Evolutionary conservation across 306 rosid species (phyloP), one percentile per base, ranked within the genome.

Genomic region (Acacia acuminata): DNA sequence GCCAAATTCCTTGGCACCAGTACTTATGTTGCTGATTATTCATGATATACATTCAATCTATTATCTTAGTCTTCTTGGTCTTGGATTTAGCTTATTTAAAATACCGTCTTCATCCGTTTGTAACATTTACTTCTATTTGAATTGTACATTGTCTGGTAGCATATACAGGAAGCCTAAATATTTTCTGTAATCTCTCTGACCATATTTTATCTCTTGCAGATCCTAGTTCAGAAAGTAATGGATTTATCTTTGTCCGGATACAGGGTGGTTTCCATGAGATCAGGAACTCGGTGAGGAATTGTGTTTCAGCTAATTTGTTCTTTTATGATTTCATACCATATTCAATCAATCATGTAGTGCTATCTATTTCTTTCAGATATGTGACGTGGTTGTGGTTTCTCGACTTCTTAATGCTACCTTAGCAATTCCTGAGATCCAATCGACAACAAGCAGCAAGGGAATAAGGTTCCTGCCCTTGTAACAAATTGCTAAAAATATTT

Each of bases 371-470:
- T 83, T 91, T 60, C 94, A 96, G 99, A 92, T 96, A 81, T 82
- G 93, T 66, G 99, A 96, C 51, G 97, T 91, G 79, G 98, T 96
- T 75, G 94, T 84, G 56, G 78, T 96, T 80, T 79, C 99, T 71
- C 91, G 98, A 71, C 90, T 92, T 82, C 98, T 96, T 22, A 96
- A 96, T 85, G 97, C 97, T 82, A 96, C 94, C 71, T 87, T 96
- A 78, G 94, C 92, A 56, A 87, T 96, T 89, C 99, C 99, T 10
- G 98, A 96, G 89, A 91, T 96, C 86, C 99, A 80, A 80, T 92
- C 97, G 60, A 91, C 99, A 79, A 96, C 99, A 75, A 96, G 99
- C 88, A 96, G 90, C 91, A 96, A 96, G 86, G 99, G 99, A 80
- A 96, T 96, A 88, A 94, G 98, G 99, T 96, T 88, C 75, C 67